A percentile compares a stretch with the other conserved stretches of the same genome.
Conservation (phyloP, 768 basidiomycete genomes). For the Mycena haematopus region DNA sequence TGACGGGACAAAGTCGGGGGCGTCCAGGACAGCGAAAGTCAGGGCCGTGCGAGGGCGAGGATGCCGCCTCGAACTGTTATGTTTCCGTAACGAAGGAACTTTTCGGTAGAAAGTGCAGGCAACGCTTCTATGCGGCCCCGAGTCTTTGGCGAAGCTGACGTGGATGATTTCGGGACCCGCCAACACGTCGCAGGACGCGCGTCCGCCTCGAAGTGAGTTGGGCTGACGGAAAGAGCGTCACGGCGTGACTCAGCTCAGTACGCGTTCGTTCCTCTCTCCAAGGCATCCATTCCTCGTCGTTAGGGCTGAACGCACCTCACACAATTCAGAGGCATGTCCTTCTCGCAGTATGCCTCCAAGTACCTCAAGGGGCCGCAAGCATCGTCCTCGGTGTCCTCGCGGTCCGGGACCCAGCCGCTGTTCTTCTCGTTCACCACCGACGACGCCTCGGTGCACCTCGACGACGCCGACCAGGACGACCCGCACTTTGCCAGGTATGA, state of each 20-base stretch:
- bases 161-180: not conserved
- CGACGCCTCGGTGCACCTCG: constrained; percentile 67
- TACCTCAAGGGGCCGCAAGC: constrained; percentile 11
- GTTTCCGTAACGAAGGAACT: too few relatives aligned
- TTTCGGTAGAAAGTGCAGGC: too few relatives aligned
- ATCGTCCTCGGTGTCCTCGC: constrained; percentile 11
- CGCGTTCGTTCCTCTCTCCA: too few relatives aligned
- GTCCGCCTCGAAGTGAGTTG: not conserved
- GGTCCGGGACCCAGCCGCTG: constrained; percentile 60
- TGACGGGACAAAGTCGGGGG: too few relatives aligned
- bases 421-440: constrained; percentile 91
- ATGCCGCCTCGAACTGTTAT: too few relatives aligned
- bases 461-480: constrained; percentile 70
- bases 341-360: constrained; percentile 19
- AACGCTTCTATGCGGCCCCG: too few relatives aligned
- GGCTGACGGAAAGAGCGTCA: not conserved
- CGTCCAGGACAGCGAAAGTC: too few relatives aligned
- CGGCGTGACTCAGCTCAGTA: not conserved
- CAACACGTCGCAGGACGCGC: constrained; percentile 12
- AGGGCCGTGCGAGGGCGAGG: too few relatives aligned
- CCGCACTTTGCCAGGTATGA: constrained; percentile 66
- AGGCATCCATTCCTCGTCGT: too few relatives aligned
- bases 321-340: constrained; percentile 26
- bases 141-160: not conserved
- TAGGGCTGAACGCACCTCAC: too few relatives aligned